These are phyloP conservation scores for Oryza longistaminata DNA, from an alignment of 176 grass and related monocot genomes.

Conservation along the genomic window DNA sequence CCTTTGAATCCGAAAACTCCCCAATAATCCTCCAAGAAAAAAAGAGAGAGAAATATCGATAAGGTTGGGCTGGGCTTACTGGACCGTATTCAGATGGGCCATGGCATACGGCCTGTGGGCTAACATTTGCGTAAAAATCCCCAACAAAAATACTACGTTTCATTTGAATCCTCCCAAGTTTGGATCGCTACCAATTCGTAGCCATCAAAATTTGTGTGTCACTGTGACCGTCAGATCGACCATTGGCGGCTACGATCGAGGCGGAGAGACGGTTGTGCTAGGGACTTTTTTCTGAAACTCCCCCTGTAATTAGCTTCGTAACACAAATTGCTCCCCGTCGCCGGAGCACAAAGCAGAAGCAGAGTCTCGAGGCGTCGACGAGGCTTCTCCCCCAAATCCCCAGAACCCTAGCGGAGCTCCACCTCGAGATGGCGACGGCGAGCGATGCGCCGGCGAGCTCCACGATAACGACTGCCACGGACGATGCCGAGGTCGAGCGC, in stretches of 20 bases:
- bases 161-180: background rate
- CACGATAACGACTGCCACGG: conserved; percentile 21
- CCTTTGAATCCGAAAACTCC: background rate
- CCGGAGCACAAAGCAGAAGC: background rate
- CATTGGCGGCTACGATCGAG: background rate
- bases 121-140: background rate
- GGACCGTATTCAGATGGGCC: background rate
- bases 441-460: conserved; percentile 37
- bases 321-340: background rate
- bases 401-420: conserved; percentile 47
- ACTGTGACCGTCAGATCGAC: background rate
- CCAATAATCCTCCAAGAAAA: background rate
- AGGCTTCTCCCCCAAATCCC: conserved; percentile 5
- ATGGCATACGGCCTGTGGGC: background rate
- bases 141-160: background rate
- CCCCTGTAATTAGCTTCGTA: background rate
- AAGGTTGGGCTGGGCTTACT: background rate
- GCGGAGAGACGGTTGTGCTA: background rate
- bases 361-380: background rate
- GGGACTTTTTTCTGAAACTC: background rate
- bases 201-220: too few relatives aligned
- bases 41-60: background rate
- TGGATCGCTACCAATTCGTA: background rate
- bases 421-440: conserved; percentile 37
- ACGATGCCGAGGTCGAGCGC: conserved; percentile 23